A percentile compares a stretch with the other conserved stretches of the same genome.
Evolutionary conservation across 495 filamentous ascomycete genomes (phyloP).

Genomic region (Penicillium goetzii): DNA sequence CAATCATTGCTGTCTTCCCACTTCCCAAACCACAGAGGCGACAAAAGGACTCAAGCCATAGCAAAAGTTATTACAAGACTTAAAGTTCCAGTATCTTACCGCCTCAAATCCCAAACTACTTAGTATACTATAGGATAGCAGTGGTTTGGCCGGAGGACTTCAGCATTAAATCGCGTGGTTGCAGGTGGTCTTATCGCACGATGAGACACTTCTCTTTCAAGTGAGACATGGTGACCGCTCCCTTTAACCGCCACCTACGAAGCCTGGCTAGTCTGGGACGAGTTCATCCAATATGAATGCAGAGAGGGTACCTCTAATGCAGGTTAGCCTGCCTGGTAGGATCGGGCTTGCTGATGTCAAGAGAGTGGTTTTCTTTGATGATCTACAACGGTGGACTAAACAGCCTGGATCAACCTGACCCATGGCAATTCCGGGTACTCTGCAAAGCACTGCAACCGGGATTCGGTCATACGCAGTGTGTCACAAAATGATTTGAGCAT

Average conservation of each 20-base stretch:
- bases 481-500: neutral
- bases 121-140: neutral
- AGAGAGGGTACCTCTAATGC: neutral
- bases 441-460: neutral
- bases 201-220: constrained; percentile 7
- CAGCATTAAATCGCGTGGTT: neutral
- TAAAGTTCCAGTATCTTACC: neutral
- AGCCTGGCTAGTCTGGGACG: constrained; percentile 14
- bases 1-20: neutral
- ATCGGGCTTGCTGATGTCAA: constrained; percentile 12
- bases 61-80: neutral
- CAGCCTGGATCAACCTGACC: neutral
- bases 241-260: constrained; percentile 7
- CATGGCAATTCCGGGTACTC: neutral
- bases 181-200: constrained; percentile 1
- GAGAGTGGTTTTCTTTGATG: constrained; percentile 2
- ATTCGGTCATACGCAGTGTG: neutral
- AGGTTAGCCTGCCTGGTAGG: neutral
- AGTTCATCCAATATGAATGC: neutral
- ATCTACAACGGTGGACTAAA: constrained; percentile 11
- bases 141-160: neutral
- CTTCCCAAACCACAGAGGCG: neutral
- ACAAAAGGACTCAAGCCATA: neutral
- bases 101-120: neutral
- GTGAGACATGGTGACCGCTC: constrained; percentile 14